Base-by-base conservation (phyloP, 1,139 yeast species). In the Blastobotrys serpentis region DNA sequence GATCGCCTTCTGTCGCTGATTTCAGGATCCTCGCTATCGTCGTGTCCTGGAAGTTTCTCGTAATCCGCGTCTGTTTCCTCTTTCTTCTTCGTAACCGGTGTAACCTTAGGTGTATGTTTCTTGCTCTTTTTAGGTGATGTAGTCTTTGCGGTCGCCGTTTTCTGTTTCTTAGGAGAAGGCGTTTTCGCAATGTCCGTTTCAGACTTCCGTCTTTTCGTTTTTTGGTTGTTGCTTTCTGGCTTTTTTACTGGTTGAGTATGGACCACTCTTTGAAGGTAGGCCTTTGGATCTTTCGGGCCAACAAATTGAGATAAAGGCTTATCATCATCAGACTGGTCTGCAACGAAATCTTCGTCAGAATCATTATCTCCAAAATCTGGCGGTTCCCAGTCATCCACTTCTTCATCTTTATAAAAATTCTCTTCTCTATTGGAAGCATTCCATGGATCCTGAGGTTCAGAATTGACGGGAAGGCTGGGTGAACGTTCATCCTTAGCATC, bases 301-400 rank as follows among this genome's bases (percentile, higher is more conserved):
- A 36, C 14, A 17, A 36, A 36, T 4, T 36, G 40, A 36, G 40
- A 36, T 8, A 41, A 29, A 5, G 43, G 43, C 16, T 19, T 29
- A 4, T 41, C 43, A 19, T 41, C 43, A 4, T 41, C 43, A 4
- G 43, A 41, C 4, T 38, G 19, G 13, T 36, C 40, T 19, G 16
- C 16, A 16, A 36, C 42, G 36, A 29, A 19, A 43, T 44, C 19
- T 22, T 23, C 41, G 21, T 25, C 26, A 16, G 48, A 36, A 8
- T 43, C 37, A 22, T 44, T 33, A 39, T 29, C 42, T 10, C 37
- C 22, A 14, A 22, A 5, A 10, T 26, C 25, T 25, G 37, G 43
- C 2, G 53, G 53, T 14, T 43, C 44, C 53, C 56, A 50, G 43
- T 50, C 52, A 26, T 52, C 55, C n/a, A 53, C 33, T 14, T 53